Evolutionary conservation across 257 asterid genomes (phyloP).

Genomic region (Craterostigma plantagineum): DNA sequence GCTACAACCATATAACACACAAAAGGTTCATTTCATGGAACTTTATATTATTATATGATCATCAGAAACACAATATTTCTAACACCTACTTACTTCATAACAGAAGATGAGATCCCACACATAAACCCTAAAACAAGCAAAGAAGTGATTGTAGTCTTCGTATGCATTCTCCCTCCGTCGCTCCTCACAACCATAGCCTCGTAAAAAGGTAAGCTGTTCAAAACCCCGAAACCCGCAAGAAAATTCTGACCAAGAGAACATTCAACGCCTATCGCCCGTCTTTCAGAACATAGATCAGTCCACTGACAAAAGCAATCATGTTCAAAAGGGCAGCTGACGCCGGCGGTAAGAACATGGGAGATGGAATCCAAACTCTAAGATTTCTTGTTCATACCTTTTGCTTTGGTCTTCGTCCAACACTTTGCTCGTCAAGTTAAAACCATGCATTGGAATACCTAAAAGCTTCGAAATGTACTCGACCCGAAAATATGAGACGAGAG

Average conservation of each 20-base stretch:
- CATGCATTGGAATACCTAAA: conserved; percentile 35
- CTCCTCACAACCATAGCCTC: conserved; percentile 47
- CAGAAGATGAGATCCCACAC: conserved; percentile 1
- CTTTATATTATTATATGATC: no score
- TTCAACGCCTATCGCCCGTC: neutral
- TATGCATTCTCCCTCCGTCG: conserved; percentile 44
- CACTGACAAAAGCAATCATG: conserved; percentile 15
- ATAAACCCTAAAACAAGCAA: conserved; percentile 15
- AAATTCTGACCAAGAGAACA: conserved; percentile 17
- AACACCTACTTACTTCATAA: no score
- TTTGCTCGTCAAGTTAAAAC: conserved; percentile 53
- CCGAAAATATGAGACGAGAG: conserved; percentile 40
- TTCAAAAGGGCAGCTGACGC: conserved; percentile 33
- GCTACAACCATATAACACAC: no score
- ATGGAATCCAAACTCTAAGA: conserved; percentile 34
- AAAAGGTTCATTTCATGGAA: no score
- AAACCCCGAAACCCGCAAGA: conserved; percentile 33
- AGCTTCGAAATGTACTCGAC: conserved; percentile 26
- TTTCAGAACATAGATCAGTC: conserved; percentile 11
- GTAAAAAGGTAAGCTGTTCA: conserved; percentile 44
- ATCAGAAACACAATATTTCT: no score
- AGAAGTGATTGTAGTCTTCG: conserved; percentile 9
- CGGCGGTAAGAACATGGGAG: conserved; percentile 56
- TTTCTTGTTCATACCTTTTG: conserved; percentile 39
- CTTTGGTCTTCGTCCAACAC: conserved; percentile 29